Percentiles rank a stretch among this genome's conserved stretches.
These are phyloP conservation scores for Aspergillus phoenicis DNA, from an alignment of 2,329 filamentous ascomycete genomes.

Conservation along the genomic window DNA sequence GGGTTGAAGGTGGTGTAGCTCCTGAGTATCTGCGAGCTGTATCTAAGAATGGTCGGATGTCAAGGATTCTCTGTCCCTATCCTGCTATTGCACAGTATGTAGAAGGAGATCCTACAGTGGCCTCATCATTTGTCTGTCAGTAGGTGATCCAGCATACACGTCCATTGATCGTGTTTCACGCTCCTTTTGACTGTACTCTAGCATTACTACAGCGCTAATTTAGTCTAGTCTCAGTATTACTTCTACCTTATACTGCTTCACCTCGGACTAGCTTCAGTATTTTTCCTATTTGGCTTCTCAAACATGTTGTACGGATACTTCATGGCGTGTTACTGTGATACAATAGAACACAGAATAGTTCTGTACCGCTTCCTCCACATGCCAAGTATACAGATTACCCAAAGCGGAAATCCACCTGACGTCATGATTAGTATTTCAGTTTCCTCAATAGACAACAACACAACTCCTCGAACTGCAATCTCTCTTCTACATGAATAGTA, in stretches of 20 bases:
- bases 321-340: no score
- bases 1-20: conserved; percentile 18
- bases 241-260: no score
- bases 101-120: not conserved
- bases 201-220: no score
- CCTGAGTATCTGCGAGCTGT: conserved; percentile 35
- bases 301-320: no score
- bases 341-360: not conserved
- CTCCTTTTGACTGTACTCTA: no score
- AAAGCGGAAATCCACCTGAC: not conserved
- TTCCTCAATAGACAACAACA: not conserved
- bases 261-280: no score
- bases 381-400: not conserved
- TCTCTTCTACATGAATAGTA: no score
- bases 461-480: not conserved
- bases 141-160: no score
- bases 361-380: not conserved
- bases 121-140: not conserved
- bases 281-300: no score
- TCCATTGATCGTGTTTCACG: no score
- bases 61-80: not conserved
- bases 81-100: not conserved
- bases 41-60: not conserved
- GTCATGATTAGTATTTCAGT: not conserved
- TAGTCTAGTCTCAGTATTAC: no score